phyloP scores from a whole-genome alignment of 148 eudicot species.

The Agrostemma githago region DNA sequence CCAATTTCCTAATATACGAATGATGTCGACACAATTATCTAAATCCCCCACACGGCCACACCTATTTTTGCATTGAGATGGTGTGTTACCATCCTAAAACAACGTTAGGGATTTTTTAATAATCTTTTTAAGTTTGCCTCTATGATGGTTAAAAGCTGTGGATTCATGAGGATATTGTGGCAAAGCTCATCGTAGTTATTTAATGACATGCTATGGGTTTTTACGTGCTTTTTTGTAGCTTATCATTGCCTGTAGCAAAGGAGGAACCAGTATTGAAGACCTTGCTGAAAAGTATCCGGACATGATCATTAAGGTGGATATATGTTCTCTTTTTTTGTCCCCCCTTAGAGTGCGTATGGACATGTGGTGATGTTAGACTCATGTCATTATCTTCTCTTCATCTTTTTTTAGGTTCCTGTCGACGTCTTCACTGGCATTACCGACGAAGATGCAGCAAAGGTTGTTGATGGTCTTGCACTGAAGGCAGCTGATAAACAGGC shows the following conservation, averaged over 20 bases:
- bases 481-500: constrained; percentile 68
- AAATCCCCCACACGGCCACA: neutral
- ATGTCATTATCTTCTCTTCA: constrained; percentile 3
- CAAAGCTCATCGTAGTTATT: neutral
- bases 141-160: neutral
- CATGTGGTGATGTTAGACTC: constrained; percentile 3
- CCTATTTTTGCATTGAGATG: neutral
- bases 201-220: neutral
- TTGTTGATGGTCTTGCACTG: constrained; percentile 84
- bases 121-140: neutral
- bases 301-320: constrained; percentile 82
- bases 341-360: neutral
- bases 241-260: constrained; percentile 85
- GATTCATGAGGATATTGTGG: neutral
- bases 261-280: constrained; percentile 98
- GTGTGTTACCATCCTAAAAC: no score
- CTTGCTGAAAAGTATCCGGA: constrained; percentile 96
- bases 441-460: constrained; percentile 95
- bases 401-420: constrained; percentile 65
- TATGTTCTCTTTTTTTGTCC: neutral
- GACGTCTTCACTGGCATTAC: constrained; percentile 90
- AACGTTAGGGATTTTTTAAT: neutral
- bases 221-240: constrained; percentile 40
- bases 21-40: neutral
- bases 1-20: neutral